Evolutionary conservation across 1,284 basidiomycete genomes (phyloP).

Genomic region (Ceratobasidium sp.): DNA sequence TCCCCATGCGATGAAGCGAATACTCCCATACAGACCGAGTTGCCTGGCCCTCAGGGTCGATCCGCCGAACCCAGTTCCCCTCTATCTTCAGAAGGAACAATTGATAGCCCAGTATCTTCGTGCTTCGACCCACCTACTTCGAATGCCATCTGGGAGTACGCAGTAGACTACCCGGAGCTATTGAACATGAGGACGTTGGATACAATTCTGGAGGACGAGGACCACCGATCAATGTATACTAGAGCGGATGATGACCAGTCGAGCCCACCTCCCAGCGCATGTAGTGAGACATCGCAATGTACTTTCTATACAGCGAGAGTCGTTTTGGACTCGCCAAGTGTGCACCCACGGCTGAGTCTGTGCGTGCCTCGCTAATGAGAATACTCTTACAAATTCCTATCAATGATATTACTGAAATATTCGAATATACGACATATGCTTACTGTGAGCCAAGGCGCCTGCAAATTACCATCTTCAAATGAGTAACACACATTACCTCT

Average conservation of each 20-base stretch:
- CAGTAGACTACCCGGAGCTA: background rate
- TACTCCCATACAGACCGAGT: background rate
- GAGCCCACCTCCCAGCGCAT: conserved; percentile 13
- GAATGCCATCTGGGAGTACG: conserved; percentile 2
- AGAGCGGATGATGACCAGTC: background rate
- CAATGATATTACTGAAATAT: no score
- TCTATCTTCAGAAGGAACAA: conserved; percentile 18
- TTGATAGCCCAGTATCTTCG: conserved; percentile 22
- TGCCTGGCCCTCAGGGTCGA: background rate
- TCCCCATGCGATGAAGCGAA: background rate
- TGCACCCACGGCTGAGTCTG: conserved; percentile 10
- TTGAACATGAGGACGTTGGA: conserved; percentile 35
- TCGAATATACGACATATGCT: no score
- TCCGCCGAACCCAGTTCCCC: conserved; percentile 15
- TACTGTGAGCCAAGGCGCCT: no score
- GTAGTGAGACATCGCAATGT: conserved; percentile 14
- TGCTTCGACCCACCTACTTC: background rate
- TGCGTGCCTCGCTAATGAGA: conserved; percentile 7
- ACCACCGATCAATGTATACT: conserved; percentile 8
- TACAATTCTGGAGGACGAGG: conserved; percentile 41
- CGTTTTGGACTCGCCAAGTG: conserved; percentile 1
- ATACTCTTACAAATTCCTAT: no score
- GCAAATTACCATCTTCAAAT: no score
- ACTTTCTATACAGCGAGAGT: conserved; percentile 24
- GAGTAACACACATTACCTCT: no score